Evolutionary conservation across 73 alveolate species (phyloP), one percentile per base, ranked within the genome.

Genomic region (Paramecium pentaurelia): DNA sequence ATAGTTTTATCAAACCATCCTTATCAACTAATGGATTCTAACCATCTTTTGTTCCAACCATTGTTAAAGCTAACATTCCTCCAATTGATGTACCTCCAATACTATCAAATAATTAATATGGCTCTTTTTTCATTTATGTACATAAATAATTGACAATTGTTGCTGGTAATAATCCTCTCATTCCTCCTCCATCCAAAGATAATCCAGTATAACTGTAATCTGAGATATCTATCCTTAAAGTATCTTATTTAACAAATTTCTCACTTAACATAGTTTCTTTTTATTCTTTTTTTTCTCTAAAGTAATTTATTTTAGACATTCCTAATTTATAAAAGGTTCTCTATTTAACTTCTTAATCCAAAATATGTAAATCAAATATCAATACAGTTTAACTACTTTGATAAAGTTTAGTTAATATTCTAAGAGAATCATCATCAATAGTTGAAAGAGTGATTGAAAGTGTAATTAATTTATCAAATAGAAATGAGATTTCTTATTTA

Each of bases 61-160:
- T 60, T n/a, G 87, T 80, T 38, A 87, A 45, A 7, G 93, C 93
- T 40, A 87, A 47, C 47, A 87, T 64, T 8, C 93, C 93, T 64
- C 93, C 93, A 25, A 87, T 87, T 5, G 93, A 87, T 42, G 93
- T 87, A 6, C 93, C 93, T 36, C 93, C 93, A n/a, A 87, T 64
- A 42, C 59, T 38, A 34, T 87, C 93, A 25, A 87, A 87, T 16
- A 87, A 40, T 87, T 87, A 28, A 87, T 87, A 77, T 4, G 86
- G 88, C 59, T 87, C 86, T 34, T 87, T 58, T 44, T 64, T 64
- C 45, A 77, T 87, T 70, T 87, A 42, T 20, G 54, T 77, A 40
- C 93, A 87, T 30, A 87, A 60, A 64, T 64, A 49, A 27, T 87
- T 87, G 3, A 87, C 38, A 10, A 87, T 87, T 16, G 93, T 87